Evolutionary conservation across 2,329 filamentous ascomycete species (phyloP).

Genomic region (Fusarium devonianum): DNA sequence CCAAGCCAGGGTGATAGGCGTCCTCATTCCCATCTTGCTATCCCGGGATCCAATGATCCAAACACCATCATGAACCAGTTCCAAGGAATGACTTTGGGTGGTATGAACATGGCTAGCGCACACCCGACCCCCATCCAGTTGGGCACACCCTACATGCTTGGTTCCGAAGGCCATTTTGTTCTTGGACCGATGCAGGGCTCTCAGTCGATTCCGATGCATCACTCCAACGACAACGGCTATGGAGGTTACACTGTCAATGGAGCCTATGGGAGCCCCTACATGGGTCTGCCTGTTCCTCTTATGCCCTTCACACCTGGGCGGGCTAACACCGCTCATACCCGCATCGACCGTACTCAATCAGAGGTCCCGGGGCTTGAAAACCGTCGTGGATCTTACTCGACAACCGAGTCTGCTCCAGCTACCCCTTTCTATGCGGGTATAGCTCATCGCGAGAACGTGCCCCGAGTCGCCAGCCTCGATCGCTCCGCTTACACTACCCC

Average conservation of each 20-base stretch:
- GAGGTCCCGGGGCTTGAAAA: conserved; percentile 70
- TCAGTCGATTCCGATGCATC: conserved; percentile 47
- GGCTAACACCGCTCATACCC: conserved; percentile 52
- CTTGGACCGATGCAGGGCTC: conserved; percentile 47
- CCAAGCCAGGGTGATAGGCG: conserved; percentile 42
- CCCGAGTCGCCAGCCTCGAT: conserved; percentile 65
- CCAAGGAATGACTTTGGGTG: conserved; percentile 48
- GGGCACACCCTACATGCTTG: conserved; percentile 48
- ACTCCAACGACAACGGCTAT: conserved; percentile 47
- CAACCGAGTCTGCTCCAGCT: conserved; percentile 70
- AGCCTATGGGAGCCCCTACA: conserved; percentile 49
- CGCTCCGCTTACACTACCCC: conserved; percentile 72
- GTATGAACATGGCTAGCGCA: conserved; percentile 45
- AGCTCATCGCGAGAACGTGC: conserved; percentile 65
- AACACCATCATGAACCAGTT: conserved; percentile 47
- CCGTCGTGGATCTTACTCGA: conserved; percentile 72
- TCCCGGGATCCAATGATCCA: conserved; percentile 44
- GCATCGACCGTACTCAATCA: conserved; percentile 55
- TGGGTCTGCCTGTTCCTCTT: conserved; percentile 48
- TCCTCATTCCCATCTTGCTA: conserved; percentile 42
- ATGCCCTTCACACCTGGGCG: conserved; percentile 64
- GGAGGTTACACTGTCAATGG: conserved; percentile 44
- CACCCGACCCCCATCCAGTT: conserved; percentile 46
- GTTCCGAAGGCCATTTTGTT: conserved; percentile 50
- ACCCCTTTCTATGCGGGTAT: conserved; percentile 70